Base-by-base conservation (phyloP, 2,329 filamentous ascomycete genomes). In the Lasiodiplodia hormozganensis region DNA sequence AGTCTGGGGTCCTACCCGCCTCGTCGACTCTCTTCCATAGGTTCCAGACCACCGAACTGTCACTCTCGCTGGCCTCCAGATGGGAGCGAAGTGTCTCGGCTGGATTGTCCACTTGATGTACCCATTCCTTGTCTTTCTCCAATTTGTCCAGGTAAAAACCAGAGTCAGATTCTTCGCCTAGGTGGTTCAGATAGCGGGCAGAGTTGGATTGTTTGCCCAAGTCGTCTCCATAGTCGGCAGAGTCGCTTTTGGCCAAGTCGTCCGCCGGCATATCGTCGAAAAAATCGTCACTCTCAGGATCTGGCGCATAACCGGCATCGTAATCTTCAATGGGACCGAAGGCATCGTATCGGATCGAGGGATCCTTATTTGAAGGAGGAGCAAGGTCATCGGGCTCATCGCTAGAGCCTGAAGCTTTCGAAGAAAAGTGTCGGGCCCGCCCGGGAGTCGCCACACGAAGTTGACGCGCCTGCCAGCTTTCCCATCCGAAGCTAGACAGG, bases 381-480 rank as follows among this genome's bases (percentile, higher is more conserved):
- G 16, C 18, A 18, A 18, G 4, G 18, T 10, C n/a, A 47, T 38
- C 43, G 16, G 51, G 43, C 8, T 25, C 40, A 4, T 64, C n/a
- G 23, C 18, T 28, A 11, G 40, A 25, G 28, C 58, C 25, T 4
- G 25, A 12, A 11, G 62, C n/a, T 4, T 77, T 75, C 5, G 69
- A 70, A 23, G 77, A 76, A 38, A 71, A 78, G 12, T 71, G 74
- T 25, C 77, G 73, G 2, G 31, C 23, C 14, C 36, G 62, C 16
- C 14, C 7, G 3, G 34, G 25, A 40, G n/a, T 56, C 23, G 47
- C 49, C 16, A 67, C 11, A 10, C 69, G 23, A 56, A 23, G 23
- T 31, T 65, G 38, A 36, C 34, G 43, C 6, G 40, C 12, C 34
- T 40, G 25, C 67, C 52, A 68, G 25, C 8, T 16, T 57, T 78